These are phyloP conservation scores for Pseudogymnoascus sp. DNA, from an alignment of 2,329 filamentous ascomycete species.

Conservation along the genomic window DNA sequence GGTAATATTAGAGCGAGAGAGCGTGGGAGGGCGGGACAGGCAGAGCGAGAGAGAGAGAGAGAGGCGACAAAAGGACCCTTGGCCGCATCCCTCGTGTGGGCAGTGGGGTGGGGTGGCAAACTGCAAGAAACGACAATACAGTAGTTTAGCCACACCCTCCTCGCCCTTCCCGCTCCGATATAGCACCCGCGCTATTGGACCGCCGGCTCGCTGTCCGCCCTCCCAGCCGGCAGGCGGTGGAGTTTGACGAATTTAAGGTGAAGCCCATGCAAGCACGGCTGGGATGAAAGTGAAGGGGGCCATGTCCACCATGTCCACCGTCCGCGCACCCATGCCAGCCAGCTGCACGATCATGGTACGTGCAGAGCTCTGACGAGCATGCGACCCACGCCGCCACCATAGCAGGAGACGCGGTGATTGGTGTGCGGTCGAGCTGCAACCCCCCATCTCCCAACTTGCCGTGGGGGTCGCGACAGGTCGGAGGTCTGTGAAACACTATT, in stretches of 20 bases:
- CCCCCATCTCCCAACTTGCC: neutral
- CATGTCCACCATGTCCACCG: neutral
- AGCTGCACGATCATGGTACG: neutral
- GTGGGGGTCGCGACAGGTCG: neutral
- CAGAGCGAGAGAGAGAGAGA: too few relatives aligned
- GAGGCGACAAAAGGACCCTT: neutral
- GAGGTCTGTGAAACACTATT: neutral
- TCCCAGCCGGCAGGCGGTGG: neutral
- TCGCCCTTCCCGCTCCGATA: neutral
- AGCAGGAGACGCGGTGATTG: neutral
- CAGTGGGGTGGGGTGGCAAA: too few relatives aligned
- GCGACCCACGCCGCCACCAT: neutral
- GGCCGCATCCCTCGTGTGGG: neutral
- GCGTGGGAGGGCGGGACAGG: neutral
- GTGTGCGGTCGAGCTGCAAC: neutral
- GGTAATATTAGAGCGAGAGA: neutral
- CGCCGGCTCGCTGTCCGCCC: neutral
- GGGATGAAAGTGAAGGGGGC: neutral
- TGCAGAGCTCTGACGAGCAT: neutral
- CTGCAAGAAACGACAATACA: too few relatives aligned
- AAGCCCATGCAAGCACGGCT: neutral
- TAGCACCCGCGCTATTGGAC: neutral
- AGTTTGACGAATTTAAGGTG: neutral
- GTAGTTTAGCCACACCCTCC: neutral
- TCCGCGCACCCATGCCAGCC: neutral